Base-by-base conservation (phyloP, 129 eudicot genomes). In the Solidago caesia region DNA sequence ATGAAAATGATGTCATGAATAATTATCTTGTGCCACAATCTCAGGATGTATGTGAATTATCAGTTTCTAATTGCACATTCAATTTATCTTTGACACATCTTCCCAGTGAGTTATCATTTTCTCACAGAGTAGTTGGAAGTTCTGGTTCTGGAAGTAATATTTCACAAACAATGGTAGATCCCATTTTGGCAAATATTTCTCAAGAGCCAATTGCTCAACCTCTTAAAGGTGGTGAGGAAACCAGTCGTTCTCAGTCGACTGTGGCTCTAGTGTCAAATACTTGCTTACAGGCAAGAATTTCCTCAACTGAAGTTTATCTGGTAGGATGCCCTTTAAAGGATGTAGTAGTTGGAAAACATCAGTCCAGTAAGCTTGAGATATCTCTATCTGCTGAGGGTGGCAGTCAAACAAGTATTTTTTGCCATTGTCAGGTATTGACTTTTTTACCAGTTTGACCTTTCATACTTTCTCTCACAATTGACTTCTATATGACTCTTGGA, bases 361-460 rank as follows among this genome's bases (percentile, higher is more conserved):
- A 68, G 39, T 44, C 87, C 65, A 85, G 80, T 77, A 83, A 83
- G 61, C 88, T 95, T 21, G 78, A 71, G 21, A 74, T 76, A 62
- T 81, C 88, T 43, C 70, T 91, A 65, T 87, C 89, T 71, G 79
- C 81, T 68, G 89, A 87, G 10, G 85, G 68, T 53, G 89, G 82
- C 46, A 65, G 75, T 49, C 88, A 71, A 79, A 81, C 77, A 64
- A 64, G 47, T 52, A 74, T 87, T 70, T 79, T 78, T 73, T 87
- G 88, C 83, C 82, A 73, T 67, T 81, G 75, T 64, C 90, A 95
- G 97, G 99, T 95, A 74, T 48, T 48, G 53, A 21, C 9, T 12
- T 6, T 8, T 47, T 33, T 33, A 21, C 39, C 39, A 33, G 52
- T 47, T 21, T 47, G 52, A 47, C 52, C 11, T 48, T 48, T 48